Conservation (phyloP, 2,329 filamentous ascomycete genomes). For the Dothideomycetes sp. region DNA sequence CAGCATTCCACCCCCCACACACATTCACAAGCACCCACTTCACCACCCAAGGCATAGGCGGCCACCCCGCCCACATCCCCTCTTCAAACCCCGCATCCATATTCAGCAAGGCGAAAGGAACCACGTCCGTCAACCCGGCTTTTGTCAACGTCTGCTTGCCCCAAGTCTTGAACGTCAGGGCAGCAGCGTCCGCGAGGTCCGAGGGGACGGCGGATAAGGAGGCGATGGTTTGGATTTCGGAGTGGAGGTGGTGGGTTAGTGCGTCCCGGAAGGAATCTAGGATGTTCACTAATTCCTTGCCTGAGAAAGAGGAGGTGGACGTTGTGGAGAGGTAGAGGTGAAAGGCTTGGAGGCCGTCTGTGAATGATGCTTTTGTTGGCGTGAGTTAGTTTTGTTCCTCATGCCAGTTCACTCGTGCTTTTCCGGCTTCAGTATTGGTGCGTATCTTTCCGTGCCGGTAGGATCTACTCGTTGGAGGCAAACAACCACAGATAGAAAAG, state of each 20-base stretch:
- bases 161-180: conserved; percentile 5
- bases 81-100: conserved; percentile 4
- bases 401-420: no score
- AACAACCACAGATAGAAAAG: no score
- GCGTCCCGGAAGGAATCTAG: conserved; percentile 4
- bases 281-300: conserved; percentile 1
- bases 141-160: conserved; percentile 7
- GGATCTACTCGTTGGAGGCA: no score
- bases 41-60: conserved; percentile 1
- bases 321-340: not conserved
- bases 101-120: conserved; percentile 4
- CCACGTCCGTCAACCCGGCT: conserved; percentile 5
- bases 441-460: no score
- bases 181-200: no score
- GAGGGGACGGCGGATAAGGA: no score
- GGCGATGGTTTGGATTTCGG: conserved; percentile 1
- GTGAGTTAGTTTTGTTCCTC: not conserved
- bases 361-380: conserved; percentile 1
- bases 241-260: conserved; percentile 2
- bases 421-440: no score
- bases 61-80: conserved; percentile 2
- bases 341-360: conserved; percentile 1
- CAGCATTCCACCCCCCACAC: conserved; percentile 3
- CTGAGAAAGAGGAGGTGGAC: not conserved
- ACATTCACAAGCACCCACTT: conserved; percentile 5